Percentiles rank a stretch among this genome's conserved stretches.
Evolutionary conservation across 169 alveolate genomes (phyloP).

Genomic region (Eimeria zaria): DNA sequence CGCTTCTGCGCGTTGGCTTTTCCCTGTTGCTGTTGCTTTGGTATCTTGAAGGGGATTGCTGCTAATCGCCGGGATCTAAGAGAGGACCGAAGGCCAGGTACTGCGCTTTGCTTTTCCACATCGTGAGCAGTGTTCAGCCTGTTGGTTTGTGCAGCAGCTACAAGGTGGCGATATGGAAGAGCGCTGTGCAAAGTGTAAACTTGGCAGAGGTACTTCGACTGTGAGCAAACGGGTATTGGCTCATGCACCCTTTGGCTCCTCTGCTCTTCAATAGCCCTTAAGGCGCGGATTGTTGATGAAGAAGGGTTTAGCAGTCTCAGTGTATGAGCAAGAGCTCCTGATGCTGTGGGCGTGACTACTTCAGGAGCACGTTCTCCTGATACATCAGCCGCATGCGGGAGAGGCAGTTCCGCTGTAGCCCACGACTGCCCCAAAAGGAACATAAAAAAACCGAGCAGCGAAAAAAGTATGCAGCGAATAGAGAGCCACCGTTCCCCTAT

Average conservation of each 20-base stretch:
- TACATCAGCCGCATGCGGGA: neutral
- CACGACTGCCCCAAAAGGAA: neutral
- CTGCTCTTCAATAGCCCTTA: neutral
- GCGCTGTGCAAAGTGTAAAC: conserved; percentile 56
- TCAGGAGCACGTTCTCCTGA: neutral
- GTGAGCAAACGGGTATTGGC: conserved; percentile 51
- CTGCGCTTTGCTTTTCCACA: neutral
- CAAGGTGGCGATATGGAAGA: neutral
- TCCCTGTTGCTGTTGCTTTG: neutral
- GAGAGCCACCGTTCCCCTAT: neutral
- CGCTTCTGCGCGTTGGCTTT: neutral
- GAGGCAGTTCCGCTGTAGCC: neutral
- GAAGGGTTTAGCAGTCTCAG: conserved; percentile 31
- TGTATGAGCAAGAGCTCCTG: conserved; percentile 36
- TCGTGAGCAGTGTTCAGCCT: neutral
- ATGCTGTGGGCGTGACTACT: neutral
- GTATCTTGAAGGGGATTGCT: neutral
- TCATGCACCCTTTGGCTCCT: neutral
- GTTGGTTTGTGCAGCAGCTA: neutral
- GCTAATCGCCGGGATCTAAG: conserved; percentile 33
- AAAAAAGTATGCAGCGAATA: neutral
- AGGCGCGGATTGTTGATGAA: neutral
- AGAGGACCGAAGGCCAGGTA: neutral
- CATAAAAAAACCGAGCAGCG: neutral
- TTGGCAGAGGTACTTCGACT: conserved; percentile 60